Base-by-base conservation (phyloP, 2,329 filamentous ascomycete genomes). In the Colletotrichum australisinense region DNA sequence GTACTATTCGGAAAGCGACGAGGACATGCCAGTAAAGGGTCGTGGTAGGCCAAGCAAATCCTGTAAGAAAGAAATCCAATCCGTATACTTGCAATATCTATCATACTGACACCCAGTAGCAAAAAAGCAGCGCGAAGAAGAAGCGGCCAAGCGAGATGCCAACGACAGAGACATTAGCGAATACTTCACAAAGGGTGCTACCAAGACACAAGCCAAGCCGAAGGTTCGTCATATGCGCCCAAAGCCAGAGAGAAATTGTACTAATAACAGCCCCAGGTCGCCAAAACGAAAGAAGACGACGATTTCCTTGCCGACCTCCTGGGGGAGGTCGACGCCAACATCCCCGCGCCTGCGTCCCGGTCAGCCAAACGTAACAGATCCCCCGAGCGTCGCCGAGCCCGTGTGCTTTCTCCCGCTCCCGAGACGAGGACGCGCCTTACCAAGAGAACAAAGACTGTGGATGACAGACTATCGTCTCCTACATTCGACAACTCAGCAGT, bases 141-240 rank as follows among this genome's bases (percentile, higher is more conserved):
- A 98, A 72, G 92, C 94, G 76, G 92, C 95, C 72, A 93, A 94
- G 81, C 91, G 93, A 79, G 94, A 97, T 78, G 95, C 94, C 81
- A 94, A 95, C 76, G 95, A 97, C 82, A 93, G 94, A 79, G 93
- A 95, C 77, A 98, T 99, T 80, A 95, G 93, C 83, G 96, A 97
- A 79, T 99, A 97, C 84, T 98, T 99, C 81, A 96, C 90, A 77
- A 94, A 93, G 77, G 95, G 94, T 67, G 89, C 90, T 42, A 86
- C 87, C 73, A 88, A 89, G 76, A 83, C 88, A 63, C 92, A 92
- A 70, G 87, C 92, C 16, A 98, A 98, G 81, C 88, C 93, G 22
- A 98, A 98, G 89, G 95, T 95, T 83, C 72, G 83, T 32, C 71
- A 67, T 4, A n/a, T 16, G 24, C 19, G 7, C 4, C 14, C 22